These are phyloP conservation scores for Fragaria iinumae DNA, from an alignment of 306 rosid genomes.

Conservation along the genomic window DNA sequence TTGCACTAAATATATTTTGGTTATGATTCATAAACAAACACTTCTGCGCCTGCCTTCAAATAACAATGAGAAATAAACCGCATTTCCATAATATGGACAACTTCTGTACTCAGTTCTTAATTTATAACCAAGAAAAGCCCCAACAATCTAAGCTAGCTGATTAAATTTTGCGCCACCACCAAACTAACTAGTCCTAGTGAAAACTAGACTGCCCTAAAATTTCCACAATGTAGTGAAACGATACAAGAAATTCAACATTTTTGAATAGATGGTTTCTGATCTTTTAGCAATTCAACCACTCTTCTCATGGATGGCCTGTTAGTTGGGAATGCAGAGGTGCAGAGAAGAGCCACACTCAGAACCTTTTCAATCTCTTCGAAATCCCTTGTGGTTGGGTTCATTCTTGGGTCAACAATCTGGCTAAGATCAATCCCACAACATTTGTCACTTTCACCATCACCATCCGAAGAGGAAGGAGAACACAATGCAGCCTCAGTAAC, in stretches of 20 bases:
- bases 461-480: slow-evolving; percentile 20
- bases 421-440: slow-evolving; percentile 7
- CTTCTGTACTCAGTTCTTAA: not conserved
- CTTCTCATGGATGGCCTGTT: slow-evolving; percentile 79
- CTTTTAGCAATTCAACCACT: slow-evolving; percentile 68
- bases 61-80: not conserved
- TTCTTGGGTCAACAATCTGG: slow-evolving; percentile 53
- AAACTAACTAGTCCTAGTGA: not conserved
- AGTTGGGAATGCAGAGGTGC: slow-evolving; percentile 62
- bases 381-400: slow-evolving; percentile 40
- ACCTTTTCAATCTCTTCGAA: slow-evolving; percentile 56
- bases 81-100: not conserved
- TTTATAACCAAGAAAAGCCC: not conserved
- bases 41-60: not conserved
- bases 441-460: slow-evolving; percentile 3
- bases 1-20: not conserved
- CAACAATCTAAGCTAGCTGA: not conserved
- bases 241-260: slow-evolving; percentile 20
- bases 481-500: slow-evolving; percentile 42
- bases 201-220: not conserved
- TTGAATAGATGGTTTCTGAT: slow-evolving; percentile 33
- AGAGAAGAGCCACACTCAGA: slow-evolving; percentile 64
- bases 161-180: not conserved
- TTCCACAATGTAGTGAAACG: not conserved
- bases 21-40: not conserved